Base-by-base conservation (phyloP, 2,329 filamentous ascomycete genomes). In the Calcarisporium arbuscula region DNA sequence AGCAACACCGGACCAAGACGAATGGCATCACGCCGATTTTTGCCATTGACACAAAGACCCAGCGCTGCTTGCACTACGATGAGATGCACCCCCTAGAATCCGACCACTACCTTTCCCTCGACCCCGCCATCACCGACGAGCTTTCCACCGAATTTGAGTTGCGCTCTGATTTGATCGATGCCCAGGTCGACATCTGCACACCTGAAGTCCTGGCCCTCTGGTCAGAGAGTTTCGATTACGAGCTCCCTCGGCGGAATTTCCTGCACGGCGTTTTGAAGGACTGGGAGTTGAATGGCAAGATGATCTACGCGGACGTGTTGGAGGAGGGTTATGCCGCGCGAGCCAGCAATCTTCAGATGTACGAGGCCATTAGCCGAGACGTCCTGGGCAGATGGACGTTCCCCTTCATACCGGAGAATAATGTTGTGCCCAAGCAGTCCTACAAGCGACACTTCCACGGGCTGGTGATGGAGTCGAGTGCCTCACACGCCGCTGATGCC, bases 181-280 rank as follows among this genome's bases (percentile, higher is more conserved):
- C 87, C 48, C 85, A 86, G 34, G 92, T 98, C 51, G 92, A 98
- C 56, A 96, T 98, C 44, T 96, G 90, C 61, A 96, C 92, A 1
- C 89, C 90, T 0, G 92, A 96, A 53, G 89, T 95, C 8, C 73
- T 96, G 28, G 89, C 89, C 7, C 65, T 96, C 38, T 98, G 92
- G 86, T 92, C 88, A 8, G 92, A 98, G 61, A 95, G 89, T 54
- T 98, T 96, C 51, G 90, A 98, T 58, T 96, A 95, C 58, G 88
- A 95, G 56, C 73, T 88, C 7, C 87, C 90, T 2, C 77, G 89
- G 35, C 82, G 82, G 50, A 87, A 94, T 51, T 95, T 95, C 50
- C 63, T 98, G 22, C 85, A 89, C 54, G 89, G 89, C 39, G 88
- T 96, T 2, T 66, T 98, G 35, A 95, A 95, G 64, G 92, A 98